Evolutionary conservation across 192 early-diverging fungal genomes (phyloP).

Genomic region (Coemansia sp.): DNA sequence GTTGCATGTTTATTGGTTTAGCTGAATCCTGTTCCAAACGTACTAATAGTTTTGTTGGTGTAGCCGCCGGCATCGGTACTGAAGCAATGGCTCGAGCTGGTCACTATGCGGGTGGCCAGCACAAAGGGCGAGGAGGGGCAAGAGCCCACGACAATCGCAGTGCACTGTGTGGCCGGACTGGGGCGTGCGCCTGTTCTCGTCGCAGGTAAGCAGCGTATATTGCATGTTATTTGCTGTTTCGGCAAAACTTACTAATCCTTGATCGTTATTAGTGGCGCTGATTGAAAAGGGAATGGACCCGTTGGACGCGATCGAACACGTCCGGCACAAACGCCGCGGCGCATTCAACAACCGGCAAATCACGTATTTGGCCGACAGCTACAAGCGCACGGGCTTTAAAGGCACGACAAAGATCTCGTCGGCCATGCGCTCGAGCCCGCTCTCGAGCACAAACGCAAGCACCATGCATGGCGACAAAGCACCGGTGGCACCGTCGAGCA

Average conservation of each 20-base stretch:
- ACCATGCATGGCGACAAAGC: background rate
- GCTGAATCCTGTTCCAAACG: background rate
- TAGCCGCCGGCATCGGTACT: constrained; percentile 53
- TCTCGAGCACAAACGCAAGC: constrained; percentile 8
- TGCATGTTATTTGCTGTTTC: background rate
- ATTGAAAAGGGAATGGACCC: constrained; percentile 78
- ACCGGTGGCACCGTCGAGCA: constrained; percentile 10
- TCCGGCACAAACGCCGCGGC: constrained; percentile 70
- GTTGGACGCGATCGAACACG: constrained; percentile 69
- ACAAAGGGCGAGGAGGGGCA: background rate
- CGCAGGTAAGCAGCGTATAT: constrained; percentile 41
- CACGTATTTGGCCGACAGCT: constrained; percentile 55
- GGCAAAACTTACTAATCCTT: background rate
- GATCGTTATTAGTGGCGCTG: constrained; percentile 55
- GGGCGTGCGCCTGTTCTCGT: constrained; percentile 93
- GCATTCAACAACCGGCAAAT: constrained; percentile 81
- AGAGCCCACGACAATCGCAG: constrained; percentile 68
- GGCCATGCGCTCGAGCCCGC: constrained; percentile 27
- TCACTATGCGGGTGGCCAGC: constrained; percentile 55
- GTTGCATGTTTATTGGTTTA: background rate
- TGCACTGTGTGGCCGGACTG: constrained; percentile 94
- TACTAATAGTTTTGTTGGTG: background rate
- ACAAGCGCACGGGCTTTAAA: constrained; percentile 46
- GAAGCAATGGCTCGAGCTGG: constrained; percentile 63
- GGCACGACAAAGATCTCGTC: constrained; percentile 19